Base-by-base conservation (phyloP, 2,329 filamentous ascomycete genomes). In the Ascochyta lentis region DNA sequence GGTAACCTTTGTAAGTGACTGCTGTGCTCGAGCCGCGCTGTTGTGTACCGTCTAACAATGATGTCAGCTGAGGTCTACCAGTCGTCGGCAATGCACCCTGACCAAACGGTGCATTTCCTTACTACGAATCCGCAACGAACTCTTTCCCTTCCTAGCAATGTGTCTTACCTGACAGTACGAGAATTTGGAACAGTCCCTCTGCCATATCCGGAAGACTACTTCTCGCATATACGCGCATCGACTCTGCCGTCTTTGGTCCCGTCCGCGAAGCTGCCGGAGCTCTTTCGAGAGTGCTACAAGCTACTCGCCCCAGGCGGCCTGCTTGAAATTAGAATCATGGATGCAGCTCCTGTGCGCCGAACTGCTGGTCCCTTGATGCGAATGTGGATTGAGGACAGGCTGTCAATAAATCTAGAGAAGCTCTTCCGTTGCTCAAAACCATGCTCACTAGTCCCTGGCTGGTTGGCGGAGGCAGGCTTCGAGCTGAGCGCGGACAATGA, bases 371-470 rank as follows among this genome's bases (percentile, higher is more conserved):
- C 84, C 0, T 75, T 76, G 1, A 75, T 90, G 66, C 78, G 82
- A 33, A 70, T 77, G 1, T 90, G 88, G 88, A 76, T 90, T 2
- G 84, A 88, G 39, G 79, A 83, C 3, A 78, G 88, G 47, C 76
- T 90, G 0, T 69, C 88, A 2, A 70, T 83, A 6, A 87, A 86
- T 53, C 73, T 90, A 0, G 84, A 87, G 65, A 78, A 79, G 22
- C 76, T 81, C 15, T 87, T 84, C 52, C 81, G 84, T 8, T 89
- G 86, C 62, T 81, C 80, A 5, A 85, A 82, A 49, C 88, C 88
- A 0, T 84, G 80, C 34, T 79, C 79, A 9, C 73, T 85, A 2
- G 82, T 90, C 38, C 84, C 86, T 0, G 73, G 78, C 26, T 88
- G 86, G 83, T 77, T 90, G 15, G 77, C 77, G 0, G 81, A 85